A percentile compares a stretch with the other conserved stretches of the same genome.
phyloP scores from a whole-genome alignment of 805 yeast species.

The Saturnispora galanensis region DNA sequence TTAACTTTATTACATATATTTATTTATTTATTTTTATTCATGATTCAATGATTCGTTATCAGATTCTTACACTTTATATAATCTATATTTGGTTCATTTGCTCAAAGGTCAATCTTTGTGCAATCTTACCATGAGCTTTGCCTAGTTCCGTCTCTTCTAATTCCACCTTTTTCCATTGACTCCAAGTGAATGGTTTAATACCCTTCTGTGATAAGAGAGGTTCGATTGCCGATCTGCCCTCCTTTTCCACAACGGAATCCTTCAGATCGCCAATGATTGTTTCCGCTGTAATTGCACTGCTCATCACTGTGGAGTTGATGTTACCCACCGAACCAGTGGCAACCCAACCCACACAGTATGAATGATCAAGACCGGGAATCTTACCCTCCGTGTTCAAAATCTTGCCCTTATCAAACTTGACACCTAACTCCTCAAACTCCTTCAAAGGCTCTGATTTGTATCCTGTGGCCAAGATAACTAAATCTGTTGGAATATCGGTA shows the following conservation, averaged over 20 bases:
- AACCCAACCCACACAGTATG: constrained; percentile 89
- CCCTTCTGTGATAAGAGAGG: constrained; percentile 15
- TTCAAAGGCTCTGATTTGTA: constrained; percentile 58
- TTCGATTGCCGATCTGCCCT: constrained; percentile 26
- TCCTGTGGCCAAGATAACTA: constrained; percentile 76
- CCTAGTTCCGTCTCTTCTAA: constrained; percentile 45
- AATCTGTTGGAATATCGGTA: constrained; percentile 38
- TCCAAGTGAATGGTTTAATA: constrained; percentile 42
- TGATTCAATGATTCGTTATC: constrained; percentile 7
- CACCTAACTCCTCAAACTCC: constrained; percentile 44
- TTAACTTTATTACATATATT: constrained; percentile 5
- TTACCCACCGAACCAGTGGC: constrained; percentile 81
- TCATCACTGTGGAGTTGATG: constrained; percentile 83
- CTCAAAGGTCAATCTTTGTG: constrained; percentile 44
- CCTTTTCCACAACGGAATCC: constrained; percentile 16
- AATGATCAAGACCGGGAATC: constrained; percentile 32
- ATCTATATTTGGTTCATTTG: constrained; percentile 36
- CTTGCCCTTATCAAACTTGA: constrained; percentile 40
- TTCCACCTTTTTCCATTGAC: constrained; percentile 55
- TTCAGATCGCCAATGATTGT: constrained; percentile 43
- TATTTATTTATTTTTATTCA: constrained; percentile 11
- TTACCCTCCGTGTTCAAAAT: constrained; percentile 39
- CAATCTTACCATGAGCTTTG: constrained; percentile 35
- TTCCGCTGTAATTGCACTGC: constrained; percentile 67
- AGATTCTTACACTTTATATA: constrained; percentile 10